Evolutionary conservation across 2,329 filamentous ascomycete genomes (phyloP).

Genomic region (Monosporascus sp.): DNA sequence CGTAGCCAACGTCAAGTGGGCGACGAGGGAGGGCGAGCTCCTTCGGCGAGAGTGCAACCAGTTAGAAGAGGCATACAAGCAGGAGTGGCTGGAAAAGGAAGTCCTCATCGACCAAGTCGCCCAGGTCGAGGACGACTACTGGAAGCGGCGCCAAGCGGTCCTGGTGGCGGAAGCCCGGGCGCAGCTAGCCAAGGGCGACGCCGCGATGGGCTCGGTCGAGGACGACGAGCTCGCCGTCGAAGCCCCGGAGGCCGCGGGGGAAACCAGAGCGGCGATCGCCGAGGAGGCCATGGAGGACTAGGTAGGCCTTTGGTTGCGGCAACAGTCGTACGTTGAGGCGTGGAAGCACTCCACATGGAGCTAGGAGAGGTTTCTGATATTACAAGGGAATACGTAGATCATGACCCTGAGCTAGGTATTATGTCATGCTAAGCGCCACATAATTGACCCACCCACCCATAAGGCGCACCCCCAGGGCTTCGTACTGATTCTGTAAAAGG

Average conservation of each 20-base stretch:
- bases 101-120: constrained; percentile 70
- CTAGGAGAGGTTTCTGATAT: no score
- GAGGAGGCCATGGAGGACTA: not conserved
- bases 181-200: constrained; percentile 11
- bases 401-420: no score
- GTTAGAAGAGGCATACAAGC: constrained; percentile 61
- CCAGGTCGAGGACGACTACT: constrained; percentile 60
- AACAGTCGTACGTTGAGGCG: no score
- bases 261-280: not conserved
- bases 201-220: not conserved
- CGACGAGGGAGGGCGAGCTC: constrained; percentile 58
- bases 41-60: constrained; percentile 60
- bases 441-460: no score
- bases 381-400: no score
- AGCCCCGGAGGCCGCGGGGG: not conserved
- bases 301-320: no score
- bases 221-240: not conserved
- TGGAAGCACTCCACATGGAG: no score
- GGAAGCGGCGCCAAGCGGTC: constrained; percentile 51
- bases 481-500: no score
- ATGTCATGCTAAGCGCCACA: no score
- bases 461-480: no score
- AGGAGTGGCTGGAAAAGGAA: constrained; percentile 78
- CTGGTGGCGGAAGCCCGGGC: constrained; percentile 30
- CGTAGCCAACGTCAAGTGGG: constrained; percentile 67